phyloP scores from a whole-genome alignment of 2,329 filamentous ascomycete species.

The Orbilia ellipsospora region DNA sequence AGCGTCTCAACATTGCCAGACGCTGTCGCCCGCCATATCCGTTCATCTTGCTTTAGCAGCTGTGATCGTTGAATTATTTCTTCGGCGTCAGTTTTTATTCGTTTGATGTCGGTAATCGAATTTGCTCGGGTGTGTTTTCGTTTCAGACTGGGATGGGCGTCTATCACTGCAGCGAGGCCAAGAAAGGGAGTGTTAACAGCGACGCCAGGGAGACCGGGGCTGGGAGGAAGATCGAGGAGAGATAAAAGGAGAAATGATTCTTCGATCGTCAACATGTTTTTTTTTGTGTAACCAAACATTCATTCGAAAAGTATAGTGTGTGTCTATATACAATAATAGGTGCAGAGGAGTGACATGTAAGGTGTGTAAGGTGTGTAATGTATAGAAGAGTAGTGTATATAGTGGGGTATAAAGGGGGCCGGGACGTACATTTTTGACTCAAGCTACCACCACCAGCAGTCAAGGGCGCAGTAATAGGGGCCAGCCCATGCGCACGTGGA shows the following conservation, averaged over 20 bases:
- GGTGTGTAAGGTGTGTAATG: no score
- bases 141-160: not conserved
- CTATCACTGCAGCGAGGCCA: no score
- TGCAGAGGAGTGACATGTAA: no score
- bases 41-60: not conserved
- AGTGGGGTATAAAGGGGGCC: not conserved
- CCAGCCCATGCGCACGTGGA: not conserved
- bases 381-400: no score
- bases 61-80: not conserved
- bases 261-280: no score
- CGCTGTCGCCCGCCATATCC: not conserved
- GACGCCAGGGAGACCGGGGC: no score
- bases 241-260: no score
- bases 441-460: not conserved
- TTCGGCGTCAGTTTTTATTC: not conserved
- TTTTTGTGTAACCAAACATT: no score
- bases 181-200: no score
- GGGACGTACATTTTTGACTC: not conserved
- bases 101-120: not conserved
- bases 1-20: slow-evolving; percentile 1
- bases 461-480: not conserved
- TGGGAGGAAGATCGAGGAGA: no score
- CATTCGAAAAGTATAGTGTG: no score
- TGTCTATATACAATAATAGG: no score
- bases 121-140: not conserved